Evolutionary conservation across 106 monocot genomes (phyloP).

Genomic region (Dioscorea dumetorum): DNA sequence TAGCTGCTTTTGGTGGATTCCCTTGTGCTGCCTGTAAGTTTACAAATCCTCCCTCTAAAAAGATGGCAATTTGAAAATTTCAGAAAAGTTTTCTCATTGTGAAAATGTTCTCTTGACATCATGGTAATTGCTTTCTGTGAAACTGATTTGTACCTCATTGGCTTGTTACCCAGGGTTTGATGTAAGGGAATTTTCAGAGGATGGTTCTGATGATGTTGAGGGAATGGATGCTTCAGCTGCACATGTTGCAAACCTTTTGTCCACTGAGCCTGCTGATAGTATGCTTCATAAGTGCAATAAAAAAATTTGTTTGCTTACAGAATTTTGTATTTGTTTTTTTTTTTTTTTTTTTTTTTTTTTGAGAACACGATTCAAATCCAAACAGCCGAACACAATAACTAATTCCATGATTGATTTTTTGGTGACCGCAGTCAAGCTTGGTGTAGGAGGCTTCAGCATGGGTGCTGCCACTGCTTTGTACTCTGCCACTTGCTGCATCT

Average conservation of each 20-base stretch:
- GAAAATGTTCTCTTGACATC: no score
- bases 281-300: conserved; percentile 14
- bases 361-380: no score
- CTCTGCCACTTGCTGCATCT: conserved; percentile 63
- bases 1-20: conserved; percentile 86
- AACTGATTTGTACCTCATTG: not conserved
- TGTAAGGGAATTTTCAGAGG: conserved; percentile 73
- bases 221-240: conserved; percentile 83
- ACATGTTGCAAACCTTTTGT: conserved; percentile 82
- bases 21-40: conserved; percentile 84
- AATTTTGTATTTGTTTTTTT: no score
- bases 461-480: conserved; percentile 78
- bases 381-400: no score
- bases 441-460: conserved; percentile 93
- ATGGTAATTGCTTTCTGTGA: no score
- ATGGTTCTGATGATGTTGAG: conserved; percentile 81
- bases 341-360: no score
- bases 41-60: not conserved
- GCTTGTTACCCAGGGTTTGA: conserved; percentile 70
- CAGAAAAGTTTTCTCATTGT: no score
- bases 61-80: not conserved
- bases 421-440: conserved; percentile 59
- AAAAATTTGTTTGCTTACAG: not conserved
- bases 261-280: conserved; percentile 86
- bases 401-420: no score